Percentiles rank a stretch among this genome's conserved stretches.
phyloP scores from a whole-genome alignment of 495 filamentous ascomycete genomes.

The Extremus antarcticus region DNA sequence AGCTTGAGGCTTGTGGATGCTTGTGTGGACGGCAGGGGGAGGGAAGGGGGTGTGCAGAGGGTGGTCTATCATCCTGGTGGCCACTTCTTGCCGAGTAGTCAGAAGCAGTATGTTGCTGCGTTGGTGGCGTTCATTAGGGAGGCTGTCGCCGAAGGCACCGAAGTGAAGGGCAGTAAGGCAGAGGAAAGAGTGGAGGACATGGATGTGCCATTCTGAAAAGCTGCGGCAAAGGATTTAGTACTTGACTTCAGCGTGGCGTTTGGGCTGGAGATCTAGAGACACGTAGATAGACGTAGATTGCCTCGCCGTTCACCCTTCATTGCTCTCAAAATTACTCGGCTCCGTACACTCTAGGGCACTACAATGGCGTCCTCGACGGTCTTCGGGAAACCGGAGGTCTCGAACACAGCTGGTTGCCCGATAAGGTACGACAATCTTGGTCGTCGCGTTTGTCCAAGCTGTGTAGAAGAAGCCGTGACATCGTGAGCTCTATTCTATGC shows the following conservation, averaged over 20 bases:
- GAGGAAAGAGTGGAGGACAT: constrained; percentile 49
- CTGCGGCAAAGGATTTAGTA: too few species aligned
- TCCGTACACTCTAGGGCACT: too few species aligned
- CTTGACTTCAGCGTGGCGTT: not conserved
- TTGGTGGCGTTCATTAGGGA: constrained; percentile 65
- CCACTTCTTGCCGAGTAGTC: constrained; percentile 72
- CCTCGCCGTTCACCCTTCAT: too few species aligned
- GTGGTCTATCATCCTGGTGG: constrained; percentile 84
- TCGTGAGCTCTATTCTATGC: too few species aligned
- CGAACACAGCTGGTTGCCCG: too few species aligned
- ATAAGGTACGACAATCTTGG: too few species aligned
- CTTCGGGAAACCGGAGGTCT: too few species aligned
- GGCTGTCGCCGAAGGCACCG: constrained; percentile 34
- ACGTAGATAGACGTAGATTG: not conserved
- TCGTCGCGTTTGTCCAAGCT: too few species aligned
- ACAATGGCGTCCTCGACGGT: too few species aligned
- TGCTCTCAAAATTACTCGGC: too few species aligned
- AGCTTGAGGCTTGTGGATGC: constrained; percentile 54
- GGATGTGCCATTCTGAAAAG: constrained; percentile 52
- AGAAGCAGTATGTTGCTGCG: constrained; percentile 65
- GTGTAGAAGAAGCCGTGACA: too few species aligned
- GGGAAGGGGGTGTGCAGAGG: constrained; percentile 38
- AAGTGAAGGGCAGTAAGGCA: constrained; percentile 20
- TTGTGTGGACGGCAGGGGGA: constrained; percentile 39
- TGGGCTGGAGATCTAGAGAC: not conserved